phyloP scores from a whole-genome alignment of 371 early-diverging fungal species.

The Syncephalastrum monosporum region DNA sequence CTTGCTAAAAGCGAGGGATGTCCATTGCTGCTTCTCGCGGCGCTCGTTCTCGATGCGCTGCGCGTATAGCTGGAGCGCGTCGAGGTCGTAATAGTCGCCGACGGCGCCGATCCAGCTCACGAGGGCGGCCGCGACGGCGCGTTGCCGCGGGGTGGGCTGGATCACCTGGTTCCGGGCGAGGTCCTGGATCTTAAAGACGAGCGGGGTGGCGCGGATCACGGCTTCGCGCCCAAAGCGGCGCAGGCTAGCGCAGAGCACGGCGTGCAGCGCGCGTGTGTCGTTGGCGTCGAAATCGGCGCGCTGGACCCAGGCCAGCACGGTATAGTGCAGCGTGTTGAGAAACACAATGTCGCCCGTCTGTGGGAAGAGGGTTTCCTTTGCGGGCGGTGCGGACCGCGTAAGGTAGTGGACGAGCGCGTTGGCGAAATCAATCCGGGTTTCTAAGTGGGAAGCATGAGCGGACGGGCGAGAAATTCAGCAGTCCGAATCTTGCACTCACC shows the following conservation, averaged over 20 bases:
- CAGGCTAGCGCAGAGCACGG: slow-evolving; percentile 40
- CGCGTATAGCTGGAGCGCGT: slow-evolving; percentile 8
- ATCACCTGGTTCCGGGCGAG: slow-evolving; percentile 23
- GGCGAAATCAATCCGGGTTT: slow-evolving; percentile 28
- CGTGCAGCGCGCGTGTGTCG: slow-evolving; percentile 54
- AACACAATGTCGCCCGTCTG: slow-evolving; percentile 38
- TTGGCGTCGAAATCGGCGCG: slow-evolving; percentile 39
- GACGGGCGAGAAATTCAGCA: no score
- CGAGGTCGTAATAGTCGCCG: slow-evolving; percentile 9
- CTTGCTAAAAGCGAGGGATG: background rate
- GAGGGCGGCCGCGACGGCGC: slow-evolving; percentile 48
- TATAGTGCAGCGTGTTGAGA: slow-evolving; percentile 40
- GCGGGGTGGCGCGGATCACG: slow-evolving; percentile 48
- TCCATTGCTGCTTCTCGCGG: slow-evolving; percentile 9
- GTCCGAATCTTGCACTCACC: slow-evolving; percentile 11
- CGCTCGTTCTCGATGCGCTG: slow-evolving; percentile 6
- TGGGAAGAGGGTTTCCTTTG: background rate
- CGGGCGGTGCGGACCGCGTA: background rate
- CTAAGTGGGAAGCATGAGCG: slow-evolving; percentile 6
- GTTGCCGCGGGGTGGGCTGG: slow-evolving; percentile 30
- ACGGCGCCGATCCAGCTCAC: slow-evolving; percentile 33
- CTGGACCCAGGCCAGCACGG: slow-evolving; percentile 49
- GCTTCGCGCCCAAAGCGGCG: slow-evolving; percentile 48
- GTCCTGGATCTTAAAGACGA: slow-evolving; percentile 54
- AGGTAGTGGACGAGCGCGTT: slow-evolving; percentile 26